Evolutionary conservation across 2,329 filamentous ascomycete species (phyloP), one percentile per base, ranked within the genome.

Genomic region (Colletotrichum noveboracense): DNA sequence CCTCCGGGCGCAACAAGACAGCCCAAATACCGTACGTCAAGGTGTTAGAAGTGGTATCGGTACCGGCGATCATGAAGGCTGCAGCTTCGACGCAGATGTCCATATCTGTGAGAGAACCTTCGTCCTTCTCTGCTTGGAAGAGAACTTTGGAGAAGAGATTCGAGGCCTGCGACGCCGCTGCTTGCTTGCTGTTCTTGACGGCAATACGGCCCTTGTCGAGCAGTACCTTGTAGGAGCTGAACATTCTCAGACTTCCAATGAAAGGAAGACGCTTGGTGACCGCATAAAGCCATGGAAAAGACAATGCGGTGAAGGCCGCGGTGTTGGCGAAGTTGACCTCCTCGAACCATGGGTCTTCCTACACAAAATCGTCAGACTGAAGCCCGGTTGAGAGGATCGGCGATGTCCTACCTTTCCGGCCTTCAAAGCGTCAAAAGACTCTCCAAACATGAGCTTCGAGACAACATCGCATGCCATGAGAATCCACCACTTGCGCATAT

Each of bases 381-480:
- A 38, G 4, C 12, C 7, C 9, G 13, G 2, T 43, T 3, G 32
- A 43, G 34, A 30, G n/a, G 18, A 32, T 18, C 18, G 32, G 13
- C n/a, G 12, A 13, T 7, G 9, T 70, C 81, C 74, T 78, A 89
- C 89, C 82, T 87, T 80, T 16, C 88, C 88, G 6, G 80, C 80
- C 70, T 91, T 89, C 13, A 92, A 80, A 83, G 88, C 88, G 1
- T 81, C 80, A 74, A 91, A 91, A 2, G 88, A 88, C 26, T 91
- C 85, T 0, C 90, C 90, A 80, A 92, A 92, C 4, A 83, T 87
- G 16, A 92, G 79, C 65, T 90, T 85, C 0, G 86, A 88, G 62
- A 91, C 89, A 1, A 90, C 81, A 78, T 92, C 90, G 0, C 89
- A 89, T 0, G 89, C 81, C 84, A 91, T 86, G 73, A 89, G 90